phyloP scores from a whole-genome alignment of 2,329 filamentous ascomycete genomes.

The Dactylellina parvicollis region DNA sequence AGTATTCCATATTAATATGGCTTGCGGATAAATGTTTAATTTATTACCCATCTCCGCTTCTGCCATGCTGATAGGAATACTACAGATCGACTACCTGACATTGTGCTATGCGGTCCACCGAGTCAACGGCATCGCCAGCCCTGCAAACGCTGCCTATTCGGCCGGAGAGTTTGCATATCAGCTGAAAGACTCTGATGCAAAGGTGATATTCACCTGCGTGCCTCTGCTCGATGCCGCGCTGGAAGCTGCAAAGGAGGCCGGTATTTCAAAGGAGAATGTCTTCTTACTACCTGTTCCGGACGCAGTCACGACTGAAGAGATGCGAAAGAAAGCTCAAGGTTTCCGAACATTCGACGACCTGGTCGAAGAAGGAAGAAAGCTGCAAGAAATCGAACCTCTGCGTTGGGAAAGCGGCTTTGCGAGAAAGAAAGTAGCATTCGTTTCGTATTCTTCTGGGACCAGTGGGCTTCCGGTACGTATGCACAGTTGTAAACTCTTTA shows the following conservation, averaged over 20 bases:
- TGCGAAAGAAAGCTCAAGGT: conserved; percentile 58
- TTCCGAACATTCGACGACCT: conserved; percentile 75
- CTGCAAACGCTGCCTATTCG: conserved; percentile 79
- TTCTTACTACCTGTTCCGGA: conserved; percentile 75
- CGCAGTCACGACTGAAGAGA: conserved; percentile 62
- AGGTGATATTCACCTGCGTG: conserved; percentile 76
- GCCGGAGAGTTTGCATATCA: conserved; percentile 76
- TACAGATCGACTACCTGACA: conserved; percentile 22
- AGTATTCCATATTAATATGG: conserved; percentile 57
- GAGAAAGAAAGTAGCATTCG: conserved; percentile 74
- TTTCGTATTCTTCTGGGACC: conserved; percentile 83
- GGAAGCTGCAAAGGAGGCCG: conserved; percentile 71
- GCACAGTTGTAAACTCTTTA: no score
- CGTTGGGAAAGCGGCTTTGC: conserved; percentile 73
- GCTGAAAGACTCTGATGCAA: conserved; percentile 74
- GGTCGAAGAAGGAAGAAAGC: conserved; percentile 69
- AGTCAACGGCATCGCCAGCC: conserved; percentile 76
- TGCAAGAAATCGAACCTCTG: conserved; percentile 67
- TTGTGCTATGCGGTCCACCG: conserved; percentile 70
- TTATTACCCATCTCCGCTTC: conserved; percentile 1
- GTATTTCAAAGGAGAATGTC: conserved; percentile 72
- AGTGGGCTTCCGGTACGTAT: conserved; percentile 75
- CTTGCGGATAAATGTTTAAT: no score
- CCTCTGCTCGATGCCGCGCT: conserved; percentile 73
- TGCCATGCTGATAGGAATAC: background rate